These are phyloP conservation scores for Paramecium pentaurelia DNA, from an alignment of 73 alveolate genomes.

Conservation along the genomic window DNA sequence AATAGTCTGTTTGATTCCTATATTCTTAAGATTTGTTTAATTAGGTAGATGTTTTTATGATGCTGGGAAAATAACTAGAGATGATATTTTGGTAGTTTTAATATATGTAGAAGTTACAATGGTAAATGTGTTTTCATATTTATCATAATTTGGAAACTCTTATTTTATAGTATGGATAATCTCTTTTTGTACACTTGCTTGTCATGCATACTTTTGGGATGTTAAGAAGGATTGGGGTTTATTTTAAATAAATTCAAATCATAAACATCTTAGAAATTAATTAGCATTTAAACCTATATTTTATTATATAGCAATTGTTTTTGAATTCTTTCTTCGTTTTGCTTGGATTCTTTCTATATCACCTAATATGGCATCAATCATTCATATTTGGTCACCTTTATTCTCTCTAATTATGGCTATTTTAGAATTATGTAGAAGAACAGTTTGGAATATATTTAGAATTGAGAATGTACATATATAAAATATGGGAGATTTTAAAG, in stretches of 20 bases:
- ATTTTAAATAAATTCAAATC: neutral
- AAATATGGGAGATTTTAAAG: constrained; percentile 44
- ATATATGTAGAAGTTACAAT: constrained; percentile 2
- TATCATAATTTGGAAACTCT: neutral
- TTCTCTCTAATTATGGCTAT: neutral
- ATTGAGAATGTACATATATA: constrained; percentile 11
- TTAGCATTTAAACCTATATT: neutral
- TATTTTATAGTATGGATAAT: neutral
- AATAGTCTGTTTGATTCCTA: neutral
- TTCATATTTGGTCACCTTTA: neutral
- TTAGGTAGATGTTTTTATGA: neutral
- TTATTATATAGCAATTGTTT: neutral
- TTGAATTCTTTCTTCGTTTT: constrained; percentile 6
- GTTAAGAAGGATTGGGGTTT: constrained; percentile 38
- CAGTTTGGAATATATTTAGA: constrained; percentile 43
- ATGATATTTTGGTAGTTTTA: neutral
- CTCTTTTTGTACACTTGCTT: neutral
- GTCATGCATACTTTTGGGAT: constrained; percentile 33
- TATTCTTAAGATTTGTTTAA: neutral
- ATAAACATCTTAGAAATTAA: neutral
- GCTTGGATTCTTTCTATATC: constrained; percentile 17
- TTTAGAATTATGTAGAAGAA: constrained; percentile 26
- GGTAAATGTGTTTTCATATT: neutral
- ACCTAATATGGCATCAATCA: neutral
- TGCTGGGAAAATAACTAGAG: neutral